Conservation (phyloP, 257 asterid species). For the Perilla frutescens region DNA sequence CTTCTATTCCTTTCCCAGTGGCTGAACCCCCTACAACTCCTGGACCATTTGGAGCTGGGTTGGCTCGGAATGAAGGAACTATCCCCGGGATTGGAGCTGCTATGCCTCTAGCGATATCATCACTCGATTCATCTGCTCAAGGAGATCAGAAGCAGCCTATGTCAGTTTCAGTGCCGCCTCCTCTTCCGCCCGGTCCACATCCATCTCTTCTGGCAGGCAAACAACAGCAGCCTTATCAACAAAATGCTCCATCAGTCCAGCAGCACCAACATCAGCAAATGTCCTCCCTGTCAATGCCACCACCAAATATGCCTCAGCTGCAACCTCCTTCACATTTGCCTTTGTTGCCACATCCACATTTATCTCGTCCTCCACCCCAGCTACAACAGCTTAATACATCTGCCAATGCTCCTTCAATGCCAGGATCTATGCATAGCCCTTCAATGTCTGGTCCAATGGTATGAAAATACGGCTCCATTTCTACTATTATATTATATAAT, state of each 20-base stretch:
- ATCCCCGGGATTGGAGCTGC: slow-evolving; percentile 98
- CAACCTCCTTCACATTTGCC: slow-evolving; percentile 80
- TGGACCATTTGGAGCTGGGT: slow-evolving; percentile 83
- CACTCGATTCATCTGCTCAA: slow-evolving; percentile 75
- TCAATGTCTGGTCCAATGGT: slow-evolving; percentile 79
- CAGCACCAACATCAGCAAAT: slow-evolving; percentile 79
- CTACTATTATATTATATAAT: slow-evolving; percentile 21
- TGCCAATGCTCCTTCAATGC: slow-evolving; percentile 61
- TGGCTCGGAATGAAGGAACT: slow-evolving; percentile 90
- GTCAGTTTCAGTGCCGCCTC: slow-evolving; percentile 72
- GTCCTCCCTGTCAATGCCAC: slow-evolving; percentile 64
- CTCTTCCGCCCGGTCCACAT: slow-evolving; percentile 98
- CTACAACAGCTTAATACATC: slow-evolving; percentile 64
- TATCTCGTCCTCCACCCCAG: slow-evolving; percentile 84
- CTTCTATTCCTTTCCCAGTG: slow-evolving; percentile 66
- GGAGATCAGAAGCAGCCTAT: slow-evolving; percentile 76
- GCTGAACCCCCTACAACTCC: slow-evolving; percentile 75
- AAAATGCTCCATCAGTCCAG: slow-evolving; percentile 59
- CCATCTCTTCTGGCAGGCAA: slow-evolving; percentile 81
- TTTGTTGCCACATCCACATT: slow-evolving; percentile 76
- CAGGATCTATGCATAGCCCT: slow-evolving; percentile 52
- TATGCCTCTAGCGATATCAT: slow-evolving; percentile 80
- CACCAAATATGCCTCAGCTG: slow-evolving; percentile 65
- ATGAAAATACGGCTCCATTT: slow-evolving; percentile 30
- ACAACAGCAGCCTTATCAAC: slow-evolving; percentile 91